Percentiles rank a stretch among this genome's conserved stretches.
These are phyloP conservation scores for Lipomyces yarrowii DNA, from an alignment of 1,139 yeast species.

Conservation along the genomic window DNA sequence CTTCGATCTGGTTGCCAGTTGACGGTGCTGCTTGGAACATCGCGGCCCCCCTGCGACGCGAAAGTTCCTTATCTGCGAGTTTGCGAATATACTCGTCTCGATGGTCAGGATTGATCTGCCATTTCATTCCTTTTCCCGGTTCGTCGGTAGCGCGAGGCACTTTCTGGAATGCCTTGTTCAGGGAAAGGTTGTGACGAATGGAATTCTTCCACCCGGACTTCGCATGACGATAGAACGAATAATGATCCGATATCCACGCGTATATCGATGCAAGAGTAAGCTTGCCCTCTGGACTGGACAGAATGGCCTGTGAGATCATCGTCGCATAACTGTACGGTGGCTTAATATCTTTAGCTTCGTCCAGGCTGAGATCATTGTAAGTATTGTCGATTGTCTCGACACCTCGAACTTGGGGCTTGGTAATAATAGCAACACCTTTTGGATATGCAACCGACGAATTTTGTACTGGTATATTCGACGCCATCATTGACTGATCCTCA, in stretches of 20 bases:
- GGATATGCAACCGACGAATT: conserved; percentile 41
- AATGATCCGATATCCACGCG: conserved; percentile 83
- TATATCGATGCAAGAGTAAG: conserved; percentile 89
- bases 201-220: conserved; percentile 97
- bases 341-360: conserved; percentile 87
- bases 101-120: conserved; percentile 90
- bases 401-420: conserved; percentile 45
- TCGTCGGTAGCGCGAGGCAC: conserved; percentile 94
- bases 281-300: conserved; percentile 84
- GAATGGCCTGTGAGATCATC: conserved; percentile 95
- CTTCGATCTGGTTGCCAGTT: conserved; percentile 11
- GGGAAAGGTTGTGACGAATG: conserved; percentile 76
- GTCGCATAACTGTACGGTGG: conserved; percentile 98
- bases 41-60: conserved; percentile 51
- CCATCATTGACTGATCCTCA: conserved; percentile 19
- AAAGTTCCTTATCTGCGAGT: conserved; percentile 60
- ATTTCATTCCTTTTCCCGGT: conserved; percentile 98
- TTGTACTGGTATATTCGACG: conserved; percentile 8
- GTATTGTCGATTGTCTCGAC: conserved; percentile 29
- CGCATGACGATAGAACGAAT: conserved; percentile 87
- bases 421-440: conserved; percentile 46
- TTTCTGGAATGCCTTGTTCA: conserved; percentile 88
- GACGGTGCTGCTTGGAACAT: conserved; percentile 22
- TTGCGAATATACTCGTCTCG: conserved; percentile 81
- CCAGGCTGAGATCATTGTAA: conserved; percentile 66